phyloP scores from a whole-genome alignment of 2,329 filamentous ascomycete species.

The Bipolaris sorokiniana region DNA sequence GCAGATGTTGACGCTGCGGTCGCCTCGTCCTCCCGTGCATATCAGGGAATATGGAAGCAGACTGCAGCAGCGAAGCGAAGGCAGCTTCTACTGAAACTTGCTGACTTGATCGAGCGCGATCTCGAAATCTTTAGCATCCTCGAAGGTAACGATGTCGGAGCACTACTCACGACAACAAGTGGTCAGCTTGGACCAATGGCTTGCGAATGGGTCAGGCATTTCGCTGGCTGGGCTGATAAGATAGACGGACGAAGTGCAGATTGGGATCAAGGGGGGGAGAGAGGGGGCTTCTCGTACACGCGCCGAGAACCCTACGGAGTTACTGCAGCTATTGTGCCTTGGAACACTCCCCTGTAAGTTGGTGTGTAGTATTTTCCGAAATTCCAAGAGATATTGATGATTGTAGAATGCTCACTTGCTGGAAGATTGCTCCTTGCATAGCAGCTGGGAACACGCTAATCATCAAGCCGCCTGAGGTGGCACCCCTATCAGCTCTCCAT shows the following conservation, averaged over 20 bases:
- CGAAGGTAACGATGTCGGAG: background rate
- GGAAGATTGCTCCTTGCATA: background rate
- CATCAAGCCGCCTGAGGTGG: background rate
- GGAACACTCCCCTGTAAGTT: background rate
- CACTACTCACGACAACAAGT: background rate
- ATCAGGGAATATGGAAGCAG: background rate
- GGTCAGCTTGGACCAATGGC: background rate
- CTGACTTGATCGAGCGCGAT: background rate
- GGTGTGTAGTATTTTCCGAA: background rate
- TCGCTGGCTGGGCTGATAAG: background rate
- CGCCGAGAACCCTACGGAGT: background rate
- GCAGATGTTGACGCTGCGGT: background rate
- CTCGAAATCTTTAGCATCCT: background rate
- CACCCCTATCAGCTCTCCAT: background rate
- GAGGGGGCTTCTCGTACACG: background rate
- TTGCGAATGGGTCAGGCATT: slow-evolving; percentile 1
- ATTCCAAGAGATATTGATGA: background rate
- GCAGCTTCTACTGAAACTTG: background rate
- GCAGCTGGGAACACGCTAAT: background rate
- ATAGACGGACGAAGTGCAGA: background rate
- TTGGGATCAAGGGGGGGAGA: background rate
- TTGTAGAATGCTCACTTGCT: background rate
- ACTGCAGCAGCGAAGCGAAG: background rate
- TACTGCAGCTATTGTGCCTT: background rate
- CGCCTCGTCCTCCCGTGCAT: background rate